Percentiles rank a stretch among this genome's conserved stretches.
Conservation (phyloP, 768 basidiomycete genomes). For the Melanogaster broomeanus region DNA sequence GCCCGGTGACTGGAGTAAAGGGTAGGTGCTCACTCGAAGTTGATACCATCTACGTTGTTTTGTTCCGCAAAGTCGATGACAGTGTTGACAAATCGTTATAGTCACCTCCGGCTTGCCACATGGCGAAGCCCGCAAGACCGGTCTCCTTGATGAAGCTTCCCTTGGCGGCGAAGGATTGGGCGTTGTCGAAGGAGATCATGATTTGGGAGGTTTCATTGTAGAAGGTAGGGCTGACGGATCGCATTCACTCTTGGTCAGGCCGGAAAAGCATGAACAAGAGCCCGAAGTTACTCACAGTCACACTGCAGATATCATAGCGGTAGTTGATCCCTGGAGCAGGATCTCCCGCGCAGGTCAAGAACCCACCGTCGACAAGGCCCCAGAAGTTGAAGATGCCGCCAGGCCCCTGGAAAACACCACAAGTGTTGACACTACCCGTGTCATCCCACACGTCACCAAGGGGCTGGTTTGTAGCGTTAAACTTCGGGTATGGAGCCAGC, state of each 20-base stretch:
- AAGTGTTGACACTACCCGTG: conserved; percentile 47
- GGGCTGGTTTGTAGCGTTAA: conserved; percentile 43
- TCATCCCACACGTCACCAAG: conserved; percentile 62
- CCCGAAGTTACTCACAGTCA: conserved; percentile 54
- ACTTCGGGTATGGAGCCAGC: conserved; percentile 51
- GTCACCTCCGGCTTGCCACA: conserved; percentile 76
- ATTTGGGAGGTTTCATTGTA: conserved; percentile 58
- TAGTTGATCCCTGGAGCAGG: conserved; percentile 49
- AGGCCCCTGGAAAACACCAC: conserved; percentile 50
- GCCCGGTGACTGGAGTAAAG: neutral
- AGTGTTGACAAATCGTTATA: conserved; percentile 58
- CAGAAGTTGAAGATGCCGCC: conserved; percentile 61
- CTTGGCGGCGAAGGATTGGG: conserved; percentile 58
- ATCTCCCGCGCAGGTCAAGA: conserved; percentile 38
- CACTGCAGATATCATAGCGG: conserved; percentile 65
- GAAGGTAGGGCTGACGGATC: conserved; percentile 57
- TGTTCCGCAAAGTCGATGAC: conserved; percentile 46
- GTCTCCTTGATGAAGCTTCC: conserved; percentile 55
- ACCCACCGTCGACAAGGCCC: conserved; percentile 59
- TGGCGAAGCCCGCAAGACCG: conserved; percentile 64
- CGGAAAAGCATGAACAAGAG: neutral
- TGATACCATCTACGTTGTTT: conserved; percentile 58
- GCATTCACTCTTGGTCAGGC: neutral
- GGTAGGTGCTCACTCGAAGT: conserved; percentile 11
- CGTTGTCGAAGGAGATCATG: conserved; percentile 68